phyloP scores from a whole-genome alignment of 2,329 filamentous ascomycete species.

The Aspergillus melleus region DNA sequence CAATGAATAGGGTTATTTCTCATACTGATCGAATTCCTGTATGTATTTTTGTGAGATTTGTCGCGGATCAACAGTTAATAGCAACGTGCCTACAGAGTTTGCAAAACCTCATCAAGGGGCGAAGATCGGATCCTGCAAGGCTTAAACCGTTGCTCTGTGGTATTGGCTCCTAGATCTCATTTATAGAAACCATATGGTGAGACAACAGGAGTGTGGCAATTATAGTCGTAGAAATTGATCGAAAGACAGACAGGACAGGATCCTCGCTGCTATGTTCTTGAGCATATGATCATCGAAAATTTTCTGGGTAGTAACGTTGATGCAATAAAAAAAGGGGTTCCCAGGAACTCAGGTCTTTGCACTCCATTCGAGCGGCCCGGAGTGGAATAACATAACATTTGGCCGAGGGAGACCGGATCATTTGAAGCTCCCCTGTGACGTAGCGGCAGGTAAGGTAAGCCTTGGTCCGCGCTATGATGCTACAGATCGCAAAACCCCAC shows the following conservation, averaged over 20 bases:
- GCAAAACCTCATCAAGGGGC: background rate
- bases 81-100: background rate
- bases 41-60: slow-evolving; percentile 1
- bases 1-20: background rate
- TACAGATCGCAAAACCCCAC: slow-evolving; percentile 22
- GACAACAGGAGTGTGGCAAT: no score
- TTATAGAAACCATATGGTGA: no score
- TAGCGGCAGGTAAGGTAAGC: background rate
- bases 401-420: background rate
- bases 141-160: background rate
- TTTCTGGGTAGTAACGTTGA: no score
- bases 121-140: background rate
- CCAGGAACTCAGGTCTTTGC: background rate
- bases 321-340: background rate
- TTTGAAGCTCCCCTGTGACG: slow-evolving; percentile 11
- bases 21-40: slow-evolving; percentile 2
- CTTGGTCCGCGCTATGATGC: slow-evolving; percentile 1
- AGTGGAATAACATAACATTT: background rate
- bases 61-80: background rate
- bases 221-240: no score
- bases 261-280: no score
- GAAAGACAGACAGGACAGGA: no score
- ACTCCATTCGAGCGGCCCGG: no score
- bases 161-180: background rate
- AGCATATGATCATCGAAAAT: no score